Percentiles rank a stretch among this genome's conserved stretches.
These are phyloP conservation scores for Camelina sativa DNA, from an alignment of 345 rosid genomes.

Conservation along the genomic window DNA sequence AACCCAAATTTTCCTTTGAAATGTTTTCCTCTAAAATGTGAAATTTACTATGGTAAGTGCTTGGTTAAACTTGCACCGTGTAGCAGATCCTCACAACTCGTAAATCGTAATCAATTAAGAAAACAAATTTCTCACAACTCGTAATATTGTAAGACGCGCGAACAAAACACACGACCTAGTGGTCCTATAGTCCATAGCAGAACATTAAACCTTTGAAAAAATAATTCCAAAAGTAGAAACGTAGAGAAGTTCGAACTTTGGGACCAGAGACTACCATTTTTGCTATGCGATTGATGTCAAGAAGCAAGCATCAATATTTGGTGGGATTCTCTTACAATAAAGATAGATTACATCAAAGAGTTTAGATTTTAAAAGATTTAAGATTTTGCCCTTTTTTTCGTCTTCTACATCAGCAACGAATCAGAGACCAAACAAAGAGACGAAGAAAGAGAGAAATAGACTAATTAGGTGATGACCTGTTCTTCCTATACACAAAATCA, in stretches of 20 bases:
- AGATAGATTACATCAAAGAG: conserved; percentile 22
- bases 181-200: not conserved
- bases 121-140: not conserved
- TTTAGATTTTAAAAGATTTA: conserved; percentile 12
- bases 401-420: conserved; percentile 1
- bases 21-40: not conserved
- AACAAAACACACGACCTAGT: not conserved
- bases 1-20: not conserved
- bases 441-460: conserved; percentile 30
- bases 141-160: not conserved
- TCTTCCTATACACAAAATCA: conserved; percentile 42
- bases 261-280: not conserved
- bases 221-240: not conserved
- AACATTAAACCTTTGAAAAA: not conserved
- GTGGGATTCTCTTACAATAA: conserved; percentile 17
- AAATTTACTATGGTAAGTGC: not conserved
- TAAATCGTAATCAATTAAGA: too few relatives aligned
- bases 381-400: not conserved
- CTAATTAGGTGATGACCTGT: conserved; percentile 36
- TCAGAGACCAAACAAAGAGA: conserved; percentile 1
- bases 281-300: not conserved
- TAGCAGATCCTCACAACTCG: too few relatives aligned
- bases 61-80: too few relatives aligned
- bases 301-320: not conserved
- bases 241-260: not conserved